phyloP scores from a whole-genome alignment of 2,329 filamentous ascomycete species.

The Beauveria scarabaeidicola region DNA sequence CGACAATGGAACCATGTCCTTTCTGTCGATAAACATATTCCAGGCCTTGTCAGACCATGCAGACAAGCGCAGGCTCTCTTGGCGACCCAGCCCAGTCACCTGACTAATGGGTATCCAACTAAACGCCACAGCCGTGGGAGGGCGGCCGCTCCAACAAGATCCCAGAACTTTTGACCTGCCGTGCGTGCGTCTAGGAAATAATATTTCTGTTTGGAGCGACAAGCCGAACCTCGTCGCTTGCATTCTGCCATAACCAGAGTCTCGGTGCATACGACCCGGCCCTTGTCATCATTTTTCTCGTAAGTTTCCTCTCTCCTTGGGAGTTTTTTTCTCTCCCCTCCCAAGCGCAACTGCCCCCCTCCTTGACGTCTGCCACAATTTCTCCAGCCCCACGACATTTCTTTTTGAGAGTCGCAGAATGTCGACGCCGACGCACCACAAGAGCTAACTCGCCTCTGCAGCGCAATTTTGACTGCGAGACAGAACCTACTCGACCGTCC shows the following conservation, averaged over 20 bases:
- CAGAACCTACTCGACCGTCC: neutral
- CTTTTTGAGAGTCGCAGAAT: neutral
- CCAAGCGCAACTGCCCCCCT: slow-evolving; percentile 1
- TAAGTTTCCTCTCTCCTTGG: neutral
- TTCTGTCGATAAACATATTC: neutral
- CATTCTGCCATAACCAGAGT: neutral
- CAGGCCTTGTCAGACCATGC: neutral
- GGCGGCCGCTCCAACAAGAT: slow-evolving; percentile 9
- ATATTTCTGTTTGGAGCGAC: neutral
- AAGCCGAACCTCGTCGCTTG: neutral
- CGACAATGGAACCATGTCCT: neutral
- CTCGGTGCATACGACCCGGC: neutral
- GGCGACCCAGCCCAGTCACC: slow-evolving; percentile 6
- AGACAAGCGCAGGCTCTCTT: neutral
- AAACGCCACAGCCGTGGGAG: slow-evolving; percentile 12
- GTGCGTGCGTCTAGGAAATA: neutral
- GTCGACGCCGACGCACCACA: neutral
- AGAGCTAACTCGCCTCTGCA: neutral
- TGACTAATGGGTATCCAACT: slow-evolving; percentile 11
- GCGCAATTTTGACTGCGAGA: neutral
- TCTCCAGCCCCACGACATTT: slow-evolving; percentile 11
- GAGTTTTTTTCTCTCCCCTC: neutral
- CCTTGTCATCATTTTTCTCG: slow-evolving; percentile 10
- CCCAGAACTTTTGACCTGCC: slow-evolving; percentile 6
- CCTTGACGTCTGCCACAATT: slow-evolving; percentile 8